Evolutionary conservation across 805 yeast species (phyloP).

Genomic region (Candida lessepsii): DNA sequence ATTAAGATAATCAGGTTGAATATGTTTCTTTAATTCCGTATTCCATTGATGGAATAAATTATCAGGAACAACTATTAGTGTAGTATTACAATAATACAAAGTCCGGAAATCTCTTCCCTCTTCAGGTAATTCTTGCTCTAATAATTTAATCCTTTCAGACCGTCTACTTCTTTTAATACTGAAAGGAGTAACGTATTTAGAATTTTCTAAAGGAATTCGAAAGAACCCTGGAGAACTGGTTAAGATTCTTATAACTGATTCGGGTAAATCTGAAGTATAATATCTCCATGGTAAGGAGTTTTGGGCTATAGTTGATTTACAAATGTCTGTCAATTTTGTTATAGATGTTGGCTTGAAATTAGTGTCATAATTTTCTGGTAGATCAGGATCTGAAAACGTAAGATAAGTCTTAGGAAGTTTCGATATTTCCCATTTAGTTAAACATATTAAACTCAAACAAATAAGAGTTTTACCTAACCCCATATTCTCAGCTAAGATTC

Average conservation of each 20-base stretch:
- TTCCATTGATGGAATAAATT: conserved; percentile 67
- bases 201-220: conserved; percentile 24
- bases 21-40: conserved; percentile 56
- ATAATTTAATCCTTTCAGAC: conserved; percentile 15
- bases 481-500: conserved; percentile 67
- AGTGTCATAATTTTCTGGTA: too few relatives aligned
- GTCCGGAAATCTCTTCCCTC: conserved; percentile 26
- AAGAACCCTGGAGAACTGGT: conserved; percentile 46
- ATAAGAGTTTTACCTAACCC: conserved; percentile 66
- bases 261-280: conserved; percentile 45
- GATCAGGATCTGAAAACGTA: neutral
- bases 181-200: conserved; percentile 20
- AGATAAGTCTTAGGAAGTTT: conserved; percentile 13
- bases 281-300: conserved; percentile 60
- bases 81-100: conserved; percentile 48
- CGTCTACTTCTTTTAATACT: conserved; percentile 20
- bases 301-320: conserved; percentile 42
- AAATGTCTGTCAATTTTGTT: conserved; percentile 32
- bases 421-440: conserved; percentile 53
- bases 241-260: conserved; percentile 36
- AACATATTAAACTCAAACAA: conserved; percentile 54
- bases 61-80: conserved; percentile 64
- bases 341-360: too few relatives aligned
- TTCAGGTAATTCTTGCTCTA: conserved; percentile 13
- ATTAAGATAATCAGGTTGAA: conserved; percentile 36